A percentile compares a stretch with the other conserved stretches of the same genome.
These are phyloP conservation scores for Sporisorium graminicola DNA, from an alignment of 1,284 basidiomycete genomes.

Conservation along the genomic window DNA sequence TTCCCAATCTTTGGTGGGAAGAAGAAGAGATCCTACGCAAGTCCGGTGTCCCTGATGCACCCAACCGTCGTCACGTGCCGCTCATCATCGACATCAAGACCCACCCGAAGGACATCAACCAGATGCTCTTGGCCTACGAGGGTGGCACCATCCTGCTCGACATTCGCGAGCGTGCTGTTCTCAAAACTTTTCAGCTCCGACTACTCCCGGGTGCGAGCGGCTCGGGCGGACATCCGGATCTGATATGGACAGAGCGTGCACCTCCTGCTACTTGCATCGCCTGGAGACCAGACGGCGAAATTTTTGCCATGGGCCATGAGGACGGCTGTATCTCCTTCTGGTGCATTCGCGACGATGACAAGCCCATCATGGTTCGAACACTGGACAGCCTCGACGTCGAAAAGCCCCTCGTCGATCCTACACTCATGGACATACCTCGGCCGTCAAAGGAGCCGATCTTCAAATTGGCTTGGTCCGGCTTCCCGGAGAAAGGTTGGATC, in stretches of 20 bases:
- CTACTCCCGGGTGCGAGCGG: conserved; percentile 63
- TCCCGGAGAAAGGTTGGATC: conserved; percentile 61
- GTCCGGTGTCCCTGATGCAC: conserved; percentile 74
- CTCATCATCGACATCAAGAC: conserved; percentile 70
- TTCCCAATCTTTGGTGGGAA: conserved; percentile 76
- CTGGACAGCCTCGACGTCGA: conserved; percentile 62
- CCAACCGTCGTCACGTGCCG: conserved; percentile 70
- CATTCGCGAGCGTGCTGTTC: conserved; percentile 54
- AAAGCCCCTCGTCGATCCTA: conserved; percentile 36
- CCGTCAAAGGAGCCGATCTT: conserved; percentile 80
- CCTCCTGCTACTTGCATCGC: conserved; percentile 80
- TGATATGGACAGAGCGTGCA: conserved; percentile 77
- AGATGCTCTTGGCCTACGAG: conserved; percentile 84
- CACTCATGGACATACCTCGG: conserved; percentile 21
- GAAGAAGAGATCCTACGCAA: conserved; percentile 77
- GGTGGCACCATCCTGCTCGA: conserved; percentile 72
- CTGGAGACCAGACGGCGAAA: conserved; percentile 75
- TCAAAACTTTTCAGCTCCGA: conserved; percentile 60
- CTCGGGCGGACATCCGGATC: conserved; percentile 73
- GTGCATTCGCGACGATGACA: conserved; percentile 83
- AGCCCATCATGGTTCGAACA: conserved; percentile 80
- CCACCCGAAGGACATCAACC: conserved; percentile 85
- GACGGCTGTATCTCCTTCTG: conserved; percentile 91
- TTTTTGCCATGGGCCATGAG: conserved; percentile 78
- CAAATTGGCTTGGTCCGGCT: conserved; percentile 81